Conservation (phyloP, 371 early-diverging fungal genomes). For the Antonospora locustae region DNA sequence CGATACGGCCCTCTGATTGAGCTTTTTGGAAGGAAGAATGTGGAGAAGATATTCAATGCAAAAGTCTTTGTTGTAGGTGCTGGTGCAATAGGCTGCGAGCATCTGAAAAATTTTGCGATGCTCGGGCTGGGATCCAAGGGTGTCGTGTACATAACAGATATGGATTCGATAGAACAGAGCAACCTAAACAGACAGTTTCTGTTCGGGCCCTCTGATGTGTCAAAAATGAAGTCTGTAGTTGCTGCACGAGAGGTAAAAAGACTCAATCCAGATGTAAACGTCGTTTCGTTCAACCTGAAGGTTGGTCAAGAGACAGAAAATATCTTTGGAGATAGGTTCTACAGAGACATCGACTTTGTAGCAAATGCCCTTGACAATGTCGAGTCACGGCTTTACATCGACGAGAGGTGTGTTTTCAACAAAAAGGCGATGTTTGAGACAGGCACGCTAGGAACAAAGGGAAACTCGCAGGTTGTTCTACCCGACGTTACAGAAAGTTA, state of each 20-base stretch:
- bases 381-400: conserved; percentile 92
- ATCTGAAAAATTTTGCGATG: conserved; percentile 98
- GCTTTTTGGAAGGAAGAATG: conserved; percentile 78
- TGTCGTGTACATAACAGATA: conserved; percentile 78
- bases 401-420: conserved; percentile 82
- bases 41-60: conserved; percentile 67
- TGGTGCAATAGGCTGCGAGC: conserved; percentile 99
- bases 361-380: conserved; percentile 98
- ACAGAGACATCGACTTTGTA: conserved; percentile 69
- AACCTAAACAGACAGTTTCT: conserved; percentile 94
- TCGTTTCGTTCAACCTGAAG: conserved; percentile 72
- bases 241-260: conserved; percentile 72
- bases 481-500: conserved; percentile 91
- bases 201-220: conserved; percentile 77
- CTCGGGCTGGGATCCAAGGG: conserved; percentile 88
- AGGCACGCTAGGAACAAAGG: conserved; percentile 97
- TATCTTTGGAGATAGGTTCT: conserved; percentile 82
- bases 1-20: conserved; percentile 77
- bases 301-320: conserved; percentile 87
- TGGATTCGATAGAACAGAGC: conserved; percentile 93
- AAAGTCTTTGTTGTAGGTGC: conserved; percentile 91
- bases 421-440: conserved; percentile 86
- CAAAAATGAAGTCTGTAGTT: conserved; percentile 76
- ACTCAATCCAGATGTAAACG: conserved; percentile 75
- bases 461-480: conserved; percentile 76